Evolutionary conservation across 208 protist species (phyloP), one percentile per base, ranked within the genome.

Genomic region (Leishmania aethiopica): DNA sequence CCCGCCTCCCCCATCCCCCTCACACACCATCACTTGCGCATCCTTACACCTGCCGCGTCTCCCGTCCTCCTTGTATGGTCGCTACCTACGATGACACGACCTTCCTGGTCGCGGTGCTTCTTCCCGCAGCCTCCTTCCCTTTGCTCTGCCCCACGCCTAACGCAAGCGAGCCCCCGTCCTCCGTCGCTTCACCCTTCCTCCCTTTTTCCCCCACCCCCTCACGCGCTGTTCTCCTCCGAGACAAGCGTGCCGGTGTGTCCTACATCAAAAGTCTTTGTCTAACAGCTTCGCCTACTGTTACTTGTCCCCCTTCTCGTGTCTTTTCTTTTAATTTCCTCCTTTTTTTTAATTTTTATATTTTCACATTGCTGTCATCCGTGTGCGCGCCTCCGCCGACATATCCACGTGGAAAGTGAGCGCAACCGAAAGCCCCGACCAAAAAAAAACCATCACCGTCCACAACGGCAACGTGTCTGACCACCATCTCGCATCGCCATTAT

Each of bases 401-500:
- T 37, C n/a, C 32, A 45, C 15, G 37, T 19, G 28, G 13, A 69
- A 3, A 17, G 60, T n/a, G 37, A 32, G 5, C 8, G 0, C 19
- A 69, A 37, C 8, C 45, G 45, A 49, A 49, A 11, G 45, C 5
- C 13, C 45, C 7, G 1, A 67, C n/a, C 19, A 37, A 40, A 19
- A 1, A 67, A 37, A 25, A 60, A 60, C 0, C 8, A 22, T 55
- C 51, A 55, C 5, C 15, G 17, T 6, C 15, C 3, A 55, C 1
- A 22, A 55, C 13, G 4, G 22, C 0, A 59, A 59, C n/a, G 5
- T 67, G 1, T n/a, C 72, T 77, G 28, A 7, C 13, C 22, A 80
- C 8, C 11, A 73, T 69, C 77, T 85, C 77, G n/a, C 5, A 7
- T 35, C 28, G 19, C 45, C 40, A 89, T n/a, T 0, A 96, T 96